phyloP scores from a whole-genome alignment of 176 grass and related monocot genomes.

The Leersia perrieri region DNA sequence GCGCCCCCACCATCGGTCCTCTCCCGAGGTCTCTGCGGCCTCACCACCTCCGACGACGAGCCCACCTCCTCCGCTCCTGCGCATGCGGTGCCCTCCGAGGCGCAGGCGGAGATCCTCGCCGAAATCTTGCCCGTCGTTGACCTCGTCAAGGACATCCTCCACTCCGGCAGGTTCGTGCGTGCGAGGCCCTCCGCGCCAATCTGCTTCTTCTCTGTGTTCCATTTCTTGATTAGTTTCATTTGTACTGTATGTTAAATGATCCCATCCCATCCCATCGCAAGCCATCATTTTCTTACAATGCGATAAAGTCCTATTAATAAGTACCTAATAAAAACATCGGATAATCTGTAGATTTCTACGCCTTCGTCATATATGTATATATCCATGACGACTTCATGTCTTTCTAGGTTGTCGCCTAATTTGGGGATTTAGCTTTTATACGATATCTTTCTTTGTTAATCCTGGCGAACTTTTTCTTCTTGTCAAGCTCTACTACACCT shows the following conservation, averaged over 20 bases:
- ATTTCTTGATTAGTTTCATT: not conserved
- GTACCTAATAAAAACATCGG: not conserved
- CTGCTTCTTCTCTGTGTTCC: not conserved
- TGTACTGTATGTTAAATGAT: not conserved
- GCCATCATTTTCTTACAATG: not conserved
- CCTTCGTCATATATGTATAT: not conserved
- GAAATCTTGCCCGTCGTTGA: conserved; percentile 23
- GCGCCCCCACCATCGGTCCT: not conserved
- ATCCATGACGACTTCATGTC: not conserved
- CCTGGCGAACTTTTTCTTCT: not conserved
- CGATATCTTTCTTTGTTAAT: not conserved
- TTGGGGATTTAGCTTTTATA: not conserved
- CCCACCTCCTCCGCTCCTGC: not conserved
- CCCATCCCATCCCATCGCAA: not conserved
- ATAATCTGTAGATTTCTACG: not conserved
- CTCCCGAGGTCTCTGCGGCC: conserved; percentile 21
- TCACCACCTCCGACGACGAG: conserved; percentile 16
- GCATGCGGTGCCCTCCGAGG: conserved; percentile 13
- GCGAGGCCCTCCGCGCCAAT: no score
- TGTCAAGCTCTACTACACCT: not conserved
- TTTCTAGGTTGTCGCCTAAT: not conserved
- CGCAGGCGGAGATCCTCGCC: conserved; percentile 29
- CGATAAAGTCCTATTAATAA: no score
- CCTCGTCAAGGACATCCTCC: conserved; percentile 31
- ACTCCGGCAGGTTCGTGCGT: not conserved